phyloP scores from a whole-genome alignment of 495 filamentous ascomycete species.

The Aspergillus sparsus region DNA sequence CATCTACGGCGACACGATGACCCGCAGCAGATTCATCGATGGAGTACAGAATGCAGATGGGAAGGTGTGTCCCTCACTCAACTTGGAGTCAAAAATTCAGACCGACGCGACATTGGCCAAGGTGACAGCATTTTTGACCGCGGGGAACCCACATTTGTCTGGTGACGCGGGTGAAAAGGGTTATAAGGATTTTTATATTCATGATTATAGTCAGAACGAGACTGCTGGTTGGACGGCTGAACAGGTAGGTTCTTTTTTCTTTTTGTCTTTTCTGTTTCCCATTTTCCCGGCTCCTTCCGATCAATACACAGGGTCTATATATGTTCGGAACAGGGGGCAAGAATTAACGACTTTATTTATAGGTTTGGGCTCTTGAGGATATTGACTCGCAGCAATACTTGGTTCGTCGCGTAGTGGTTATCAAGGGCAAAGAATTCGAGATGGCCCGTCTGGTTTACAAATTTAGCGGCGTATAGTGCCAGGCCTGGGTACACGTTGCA shows the following conservation, averaged over 20 bases:
- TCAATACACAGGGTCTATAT: too few relatives aligned
- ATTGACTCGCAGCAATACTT: slow-evolving; percentile 12
- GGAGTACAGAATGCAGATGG: slow-evolving; percentile 10
- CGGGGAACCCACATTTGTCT: neutral
- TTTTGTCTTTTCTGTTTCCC: neutral
- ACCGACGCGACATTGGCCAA: neutral
- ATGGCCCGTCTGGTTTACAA: slow-evolving; percentile 15
- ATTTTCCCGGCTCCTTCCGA: neutral
- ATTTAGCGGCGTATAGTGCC: slow-evolving; percentile 9
- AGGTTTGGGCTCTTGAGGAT: slow-evolving; percentile 17
- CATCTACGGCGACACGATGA: slow-evolving; percentile 13
- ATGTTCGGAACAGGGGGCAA: neutral
- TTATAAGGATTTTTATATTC: slow-evolving; percentile 10
- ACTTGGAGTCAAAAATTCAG: slow-evolving; percentile 1
- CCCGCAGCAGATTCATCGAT: slow-evolving; percentile 12
- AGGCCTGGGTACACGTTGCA: neutral
- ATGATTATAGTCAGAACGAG: slow-evolving; percentile 19
- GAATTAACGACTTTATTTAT: neutral
- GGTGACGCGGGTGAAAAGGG: neutral
- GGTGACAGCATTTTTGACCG: slow-evolving; percentile 9
- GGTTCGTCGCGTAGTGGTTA: slow-evolving; percentile 13
- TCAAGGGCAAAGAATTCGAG: slow-evolving; percentile 8
- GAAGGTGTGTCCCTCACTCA: slow-evolving; percentile 5
- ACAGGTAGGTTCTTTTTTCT: slow-evolving; percentile 8
- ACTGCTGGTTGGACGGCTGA: slow-evolving; percentile 19